Percentiles rank a stretch among this genome's conserved stretches.
These are phyloP conservation scores for Beverwykella pulmonaria DNA, from an alignment of 495 filamentous ascomycete species.

Conservation along the genomic window DNA sequence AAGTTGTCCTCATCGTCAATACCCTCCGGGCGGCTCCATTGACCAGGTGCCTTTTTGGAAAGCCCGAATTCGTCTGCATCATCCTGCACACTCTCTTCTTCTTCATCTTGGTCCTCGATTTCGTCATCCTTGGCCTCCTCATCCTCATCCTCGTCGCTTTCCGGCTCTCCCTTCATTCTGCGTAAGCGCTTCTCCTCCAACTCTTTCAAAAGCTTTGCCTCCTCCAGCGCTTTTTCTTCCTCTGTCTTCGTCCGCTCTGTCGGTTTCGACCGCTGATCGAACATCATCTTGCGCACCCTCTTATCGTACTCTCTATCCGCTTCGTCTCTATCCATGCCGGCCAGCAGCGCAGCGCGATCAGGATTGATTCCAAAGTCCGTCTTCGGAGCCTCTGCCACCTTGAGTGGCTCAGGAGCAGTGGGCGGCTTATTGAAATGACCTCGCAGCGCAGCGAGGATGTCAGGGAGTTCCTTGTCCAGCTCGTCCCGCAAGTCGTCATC, in stretches of 20 bases:
- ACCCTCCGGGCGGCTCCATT: conserved; percentile 44
- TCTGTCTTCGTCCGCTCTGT: conserved; percentile 87
- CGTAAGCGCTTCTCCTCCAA: conserved; percentile 75
- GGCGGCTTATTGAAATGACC: conserved; percentile 51
- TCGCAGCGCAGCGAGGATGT: conserved; percentile 72
- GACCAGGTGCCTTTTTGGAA: conserved; percentile 38
- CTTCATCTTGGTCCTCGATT: conserved; percentile 50
- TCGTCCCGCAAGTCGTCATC: conserved; percentile 88
- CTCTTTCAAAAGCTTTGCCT: conserved; percentile 70
- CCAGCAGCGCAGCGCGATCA: conserved; percentile 60
- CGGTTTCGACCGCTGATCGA: conserved; percentile 79
- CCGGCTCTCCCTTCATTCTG: conserved; percentile 70
- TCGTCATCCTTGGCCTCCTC: conserved; percentile 38
- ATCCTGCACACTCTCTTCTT: conserved; percentile 43
- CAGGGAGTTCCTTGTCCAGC: conserved; percentile 74
- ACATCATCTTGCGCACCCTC: conserved; percentile 74
- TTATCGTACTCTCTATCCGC: conserved; percentile 84
- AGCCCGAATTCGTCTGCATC: conserved; percentile 65
- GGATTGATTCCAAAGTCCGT: conserved; percentile 57
- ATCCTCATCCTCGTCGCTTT: conserved; percentile 50
- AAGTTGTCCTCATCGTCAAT: conserved; percentile 94
- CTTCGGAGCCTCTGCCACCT: neutral
- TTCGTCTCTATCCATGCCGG: conserved; percentile 62
- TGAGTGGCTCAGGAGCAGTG: conserved; percentile 44
- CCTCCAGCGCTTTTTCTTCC: conserved; percentile 79